Evolutionary conservation across 352 stramenopile genomes (phyloP), one percentile per base, ranked within the genome.

Genomic region (Globisporangium okanoganense): DNA sequence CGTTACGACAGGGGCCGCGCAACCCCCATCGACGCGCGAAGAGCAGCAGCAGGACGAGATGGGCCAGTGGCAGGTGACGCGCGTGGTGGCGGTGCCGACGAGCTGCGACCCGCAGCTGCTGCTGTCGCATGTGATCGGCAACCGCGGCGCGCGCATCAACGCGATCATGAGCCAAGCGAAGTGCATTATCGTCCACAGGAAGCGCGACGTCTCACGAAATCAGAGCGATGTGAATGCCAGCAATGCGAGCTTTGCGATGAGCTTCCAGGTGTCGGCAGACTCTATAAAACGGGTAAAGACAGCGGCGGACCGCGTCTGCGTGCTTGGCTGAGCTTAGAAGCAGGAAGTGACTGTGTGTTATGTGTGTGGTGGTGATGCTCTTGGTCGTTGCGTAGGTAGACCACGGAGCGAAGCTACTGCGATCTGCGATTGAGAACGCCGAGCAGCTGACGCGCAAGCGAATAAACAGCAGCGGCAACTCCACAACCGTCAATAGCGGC

Each of bases 91-190:
- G 25, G 68, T 92, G 22, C 61, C 66, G 33, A 88, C 78, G 25
- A 76, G 61, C 16, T 68, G 77, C 48, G 70, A 81, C 2, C 65
- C 79, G 29, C 61, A 71, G 41, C 14, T 58, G 6, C 65, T 92
- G 22, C 64, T 72, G 29, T 70, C 78, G 51, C 71, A 86, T 18
- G 68, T 90, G 38, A 72, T 87, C 24, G 78, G 82, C 7, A 62
- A 66, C 0, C 78, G 76, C 22, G 69, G 72, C 27, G 65, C 65
- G n/a, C 78, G 80, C 10, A 66, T 91, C 20, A 78, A 86, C n/a
- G 67, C 60, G 16, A 72, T 89, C 47, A 87, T 89, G 77, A 69
- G 70, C 33, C 73, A 76, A 45, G 71, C 78, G 20, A 75, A 82
- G 24, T 87, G 77, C 60, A 76, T 66, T 13, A 87, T 91, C 29